These are phyloP conservation scores for Wickerhamomyces xylosicus DNA, from an alignment of 805 yeast species.

Conservation along the genomic window DNA sequence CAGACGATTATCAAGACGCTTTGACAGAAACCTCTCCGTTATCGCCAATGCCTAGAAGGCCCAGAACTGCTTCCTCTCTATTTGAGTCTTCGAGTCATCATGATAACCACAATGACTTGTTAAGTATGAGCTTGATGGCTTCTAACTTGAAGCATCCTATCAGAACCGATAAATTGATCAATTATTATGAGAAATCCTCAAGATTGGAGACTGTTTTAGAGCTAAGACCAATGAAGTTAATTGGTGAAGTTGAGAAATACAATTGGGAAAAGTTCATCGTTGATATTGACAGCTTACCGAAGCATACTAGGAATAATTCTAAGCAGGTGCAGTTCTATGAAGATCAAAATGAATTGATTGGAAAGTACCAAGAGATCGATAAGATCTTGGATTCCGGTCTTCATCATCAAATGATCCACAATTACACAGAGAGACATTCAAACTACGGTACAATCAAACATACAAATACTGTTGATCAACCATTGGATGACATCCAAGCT, in stretches of 20 bases:
- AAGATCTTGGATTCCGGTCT: constrained; percentile 60
- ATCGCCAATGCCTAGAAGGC: no score
- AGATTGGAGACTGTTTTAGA: constrained; percentile 19
- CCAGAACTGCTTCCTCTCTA: no score
- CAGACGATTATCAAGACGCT: no score
- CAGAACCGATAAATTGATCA: constrained; percentile 13
- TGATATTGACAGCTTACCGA: constrained; percentile 4
- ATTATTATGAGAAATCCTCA: constrained; percentile 11
- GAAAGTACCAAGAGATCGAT: constrained; percentile 50
- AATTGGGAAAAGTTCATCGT: constrained; percentile 24
- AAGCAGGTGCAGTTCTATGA: constrained; percentile 35
- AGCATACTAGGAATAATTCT: constrained; percentile 17
- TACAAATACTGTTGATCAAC: constrained; percentile 1
- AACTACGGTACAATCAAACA: constrained; percentile 8
- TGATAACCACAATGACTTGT: background rate
- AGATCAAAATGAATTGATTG: constrained; percentile 50
- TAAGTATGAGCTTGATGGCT: constrained; percentile 6
- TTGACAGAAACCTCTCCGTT: no score
- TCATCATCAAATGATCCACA: constrained; percentile 51
- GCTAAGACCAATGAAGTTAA: constrained; percentile 35
- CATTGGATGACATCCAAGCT: constrained; percentile 42
- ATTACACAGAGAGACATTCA: constrained; percentile 28
- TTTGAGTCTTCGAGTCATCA: no score
- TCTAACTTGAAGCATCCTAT: constrained; percentile 11
- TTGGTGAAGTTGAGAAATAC: constrained; percentile 28